These are phyloP conservation scores for Macaranga tanarius DNA, from an alignment of 441 rosid species.

Conservation along the genomic window DNA sequence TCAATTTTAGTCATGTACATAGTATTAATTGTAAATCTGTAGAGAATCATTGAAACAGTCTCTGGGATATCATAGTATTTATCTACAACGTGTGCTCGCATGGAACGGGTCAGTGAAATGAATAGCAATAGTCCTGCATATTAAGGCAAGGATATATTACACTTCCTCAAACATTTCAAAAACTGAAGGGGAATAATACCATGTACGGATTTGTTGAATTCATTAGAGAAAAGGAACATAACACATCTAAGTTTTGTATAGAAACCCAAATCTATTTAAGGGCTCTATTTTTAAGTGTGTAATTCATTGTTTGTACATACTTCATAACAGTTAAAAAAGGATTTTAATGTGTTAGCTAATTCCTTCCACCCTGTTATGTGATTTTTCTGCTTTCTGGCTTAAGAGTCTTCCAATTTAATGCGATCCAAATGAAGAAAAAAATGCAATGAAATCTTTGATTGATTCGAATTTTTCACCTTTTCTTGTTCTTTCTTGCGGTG, in stretches of 20 bases:
- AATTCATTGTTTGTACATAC: background rate
- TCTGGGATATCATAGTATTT: constrained; percentile 53
- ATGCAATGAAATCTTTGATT: too few species aligned
- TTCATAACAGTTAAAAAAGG: too few species aligned
- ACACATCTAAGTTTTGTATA: background rate
- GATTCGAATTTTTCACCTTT: too few species aligned
- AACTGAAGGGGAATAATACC: background rate
- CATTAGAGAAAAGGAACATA: background rate
- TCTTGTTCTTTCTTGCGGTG: too few species aligned
- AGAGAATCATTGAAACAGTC: background rate
- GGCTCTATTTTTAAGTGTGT: background rate
- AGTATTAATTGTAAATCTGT: background rate
- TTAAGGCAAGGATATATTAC: constrained; percentile 12
- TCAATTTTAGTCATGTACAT: background rate
- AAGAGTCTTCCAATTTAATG: too few species aligned
- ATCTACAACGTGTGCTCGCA: constrained; percentile 77
- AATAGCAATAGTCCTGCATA: constrained; percentile 85
- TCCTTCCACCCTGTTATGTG: too few species aligned
- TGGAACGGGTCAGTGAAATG: constrained; percentile 95
- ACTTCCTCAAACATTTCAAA: background rate
- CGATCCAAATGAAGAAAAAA: too few species aligned
- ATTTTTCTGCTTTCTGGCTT: too few species aligned
- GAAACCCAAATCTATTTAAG: background rate
- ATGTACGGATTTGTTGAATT: background rate
- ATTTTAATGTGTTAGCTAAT: too few species aligned